Conservation (phyloP, 2,329 filamentous ascomycete species). For the Pseudodiploospora longispora region DNA sequence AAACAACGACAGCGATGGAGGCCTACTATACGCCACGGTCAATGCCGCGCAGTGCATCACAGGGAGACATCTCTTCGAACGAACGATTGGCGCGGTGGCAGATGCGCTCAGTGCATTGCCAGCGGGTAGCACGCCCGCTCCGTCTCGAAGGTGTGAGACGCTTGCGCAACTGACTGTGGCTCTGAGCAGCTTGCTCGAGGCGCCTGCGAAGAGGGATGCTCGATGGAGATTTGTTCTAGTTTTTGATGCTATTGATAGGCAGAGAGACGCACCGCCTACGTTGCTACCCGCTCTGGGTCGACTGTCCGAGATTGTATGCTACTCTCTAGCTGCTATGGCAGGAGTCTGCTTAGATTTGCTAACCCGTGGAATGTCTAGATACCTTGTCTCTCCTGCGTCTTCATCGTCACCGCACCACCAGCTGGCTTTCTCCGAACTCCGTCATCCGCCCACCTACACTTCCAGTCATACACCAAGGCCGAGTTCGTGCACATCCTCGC, state of each 20-base stretch:
- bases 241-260: constrained; percentile 78
- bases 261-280: constrained; percentile 71
- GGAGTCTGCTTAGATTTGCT: not conserved
- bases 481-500: constrained; percentile 73
- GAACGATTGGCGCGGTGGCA: constrained; percentile 52
- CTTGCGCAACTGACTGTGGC: constrained; percentile 69
- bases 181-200: constrained; percentile 55
- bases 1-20: constrained; percentile 9
- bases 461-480: constrained; percentile 73
- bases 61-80: constrained; percentile 67
- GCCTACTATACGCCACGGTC: constrained; percentile 52
- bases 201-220: constrained; percentile 24
- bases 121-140: constrained; percentile 5
- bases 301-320: constrained; percentile 67
- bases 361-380: constrained; percentile 45
- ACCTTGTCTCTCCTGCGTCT: constrained; percentile 65
- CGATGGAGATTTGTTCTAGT: constrained; percentile 67
- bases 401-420: constrained; percentile 66
- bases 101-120: constrained; percentile 30
- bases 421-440: constrained; percentile 61
- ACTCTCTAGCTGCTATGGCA: not conserved
- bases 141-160: constrained; percentile 65
- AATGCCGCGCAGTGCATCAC: constrained; percentile 72
- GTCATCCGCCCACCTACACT: constrained; percentile 69
- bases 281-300: constrained; percentile 74